Evolutionary conservation across 23 red algal species (phyloP).

Genomic region (Gracilaria caudata): DNA sequence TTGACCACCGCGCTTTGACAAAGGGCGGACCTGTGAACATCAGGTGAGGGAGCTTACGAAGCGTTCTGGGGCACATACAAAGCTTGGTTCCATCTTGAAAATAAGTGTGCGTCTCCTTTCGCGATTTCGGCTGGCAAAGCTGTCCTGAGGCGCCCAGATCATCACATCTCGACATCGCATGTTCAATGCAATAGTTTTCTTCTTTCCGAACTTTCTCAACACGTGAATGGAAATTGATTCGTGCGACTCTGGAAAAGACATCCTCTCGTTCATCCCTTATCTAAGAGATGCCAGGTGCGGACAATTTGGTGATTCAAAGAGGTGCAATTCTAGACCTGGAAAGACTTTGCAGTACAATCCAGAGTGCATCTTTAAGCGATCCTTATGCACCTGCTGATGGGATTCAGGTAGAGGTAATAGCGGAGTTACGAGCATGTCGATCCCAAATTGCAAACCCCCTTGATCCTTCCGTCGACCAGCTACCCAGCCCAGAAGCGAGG

Average conservation of each 20-base stretch:
- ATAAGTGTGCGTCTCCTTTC: too few relatives aligned
- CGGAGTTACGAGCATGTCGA: slow-evolving; percentile 51
- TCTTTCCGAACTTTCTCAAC: neutral
- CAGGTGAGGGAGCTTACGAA: too few relatives aligned
- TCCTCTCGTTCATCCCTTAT: neutral
- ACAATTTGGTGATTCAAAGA: slow-evolving; percentile 36
- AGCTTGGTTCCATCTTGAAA: too few relatives aligned
- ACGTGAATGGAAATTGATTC: neutral
- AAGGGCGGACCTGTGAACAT: too few relatives aligned
- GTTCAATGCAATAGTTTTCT: neutral
- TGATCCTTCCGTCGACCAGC: slow-evolving; percentile 35
- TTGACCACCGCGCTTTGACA: too few relatives aligned
- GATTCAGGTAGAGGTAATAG: slow-evolving; percentile 27
- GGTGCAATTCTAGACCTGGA: slow-evolving; percentile 19
- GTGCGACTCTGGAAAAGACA: neutral
- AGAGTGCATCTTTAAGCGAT: slow-evolving; percentile 9
- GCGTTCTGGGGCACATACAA: too few relatives aligned
- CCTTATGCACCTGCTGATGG: neutral
- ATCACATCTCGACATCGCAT: neutral
- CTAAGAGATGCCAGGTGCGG: slow-evolving; percentile 20
- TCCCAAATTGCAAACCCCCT: slow-evolving; percentile 39
- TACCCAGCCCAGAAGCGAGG: slow-evolving; percentile 53
- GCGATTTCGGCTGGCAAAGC: too few relatives aligned
- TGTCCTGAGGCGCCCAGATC: too few relatives aligned
- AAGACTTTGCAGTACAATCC: slow-evolving; percentile 30